Evolutionary conservation across 2,329 filamentous ascomycete genomes (phyloP), one percentile per base, ranked within the genome.

Genomic region (Waltergamsia citrina): DNA sequence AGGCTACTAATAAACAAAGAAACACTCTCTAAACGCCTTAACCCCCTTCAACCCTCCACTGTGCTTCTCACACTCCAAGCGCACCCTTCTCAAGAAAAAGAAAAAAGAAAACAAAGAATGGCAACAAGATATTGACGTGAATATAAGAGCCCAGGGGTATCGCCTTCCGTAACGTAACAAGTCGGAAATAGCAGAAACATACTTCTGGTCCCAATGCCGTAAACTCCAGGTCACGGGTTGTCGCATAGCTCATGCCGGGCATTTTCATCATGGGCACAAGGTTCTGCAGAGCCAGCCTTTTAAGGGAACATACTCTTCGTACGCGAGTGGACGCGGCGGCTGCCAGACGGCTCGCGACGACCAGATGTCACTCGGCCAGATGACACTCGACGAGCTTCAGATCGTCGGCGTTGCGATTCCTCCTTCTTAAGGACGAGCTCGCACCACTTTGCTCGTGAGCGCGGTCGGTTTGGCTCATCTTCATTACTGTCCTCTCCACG

Each of bases 371-470:
- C 32, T n/a, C 31, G 31, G 5, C 31, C 31, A 6, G 28, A 35
- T 6, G 37, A 33, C 5, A 27, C 32, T 24, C 57, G 59, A 28
- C 65, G 60, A 35, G 64, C 62, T 40, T 72, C 71, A 21, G 67
- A 62, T 37, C 70, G 64, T 36, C 67, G 67, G 33, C 70, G 69
- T n/a, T 74, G 49, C 36, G 70, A 60, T 48, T 75, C 74, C 47
- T 81, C 76, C 43, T 69, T 60, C 63, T 77, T 77, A 42, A 83
- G 62, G 40, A 82, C 70, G 43, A 79, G 56, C 40, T 81, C 77
- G 47, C 76, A 81, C 78, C 78, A 83, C 56, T 76, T 76, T 39
- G 67, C 62, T 46, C 66, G 65, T 38, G 60, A 55, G 36, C 63
- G 62, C 20, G 58, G 49, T n/a, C 52, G 56, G 14, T 42, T 48